Evolutionary conservation across 1,139 yeast species (phyloP), one percentile per base, ranked within the genome.

Genomic region (Geotrichum macrosporum): DNA sequence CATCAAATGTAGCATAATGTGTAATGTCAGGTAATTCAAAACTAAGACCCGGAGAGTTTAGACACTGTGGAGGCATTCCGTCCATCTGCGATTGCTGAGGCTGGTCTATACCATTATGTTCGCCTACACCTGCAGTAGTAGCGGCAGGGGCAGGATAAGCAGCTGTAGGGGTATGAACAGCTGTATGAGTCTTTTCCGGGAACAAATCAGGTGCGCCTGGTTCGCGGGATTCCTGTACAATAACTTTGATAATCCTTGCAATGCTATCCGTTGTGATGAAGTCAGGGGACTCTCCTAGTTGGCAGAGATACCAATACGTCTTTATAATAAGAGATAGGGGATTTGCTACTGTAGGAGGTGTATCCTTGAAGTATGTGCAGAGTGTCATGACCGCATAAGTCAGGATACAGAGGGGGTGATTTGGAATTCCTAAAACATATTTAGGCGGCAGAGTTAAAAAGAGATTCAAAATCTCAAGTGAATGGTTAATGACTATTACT

Each of bases 221-320:
- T 21, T 40, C 39, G 5, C 44, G 42, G 16, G 48, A 40, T 4
- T 24, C 19, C 33, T 75, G 79, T 22, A 75, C 74, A 22, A 77
- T 60, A 30, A 72, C 68, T 53, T 72, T 72, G 40, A 77, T 72
- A 41, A 77, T 73, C 44, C 69, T 69, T 1, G 80, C 79, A 35
- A 77, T 76, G 3, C 78, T 74, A 50, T 74, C 77, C n/a, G n/a
- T n/a, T n/a, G n/a, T n/a, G 0, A 79, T 75, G 4, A 77, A 77
- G 56, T 76, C 80, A 51, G 75, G 75, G 52, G 70, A 67, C 51
- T 75, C 78, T 2, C 80, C 80, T 49, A 74, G 71, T 26, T 75
- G 71, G 51, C 73, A 75, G 51, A 77, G 58, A 53, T 74, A 77
- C 80, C 80, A 77, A 54, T 76, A 77, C 5, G 74, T 71, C 48